Percentiles rank a stretch among this genome's conserved stretches.
These are phyloP conservation scores for Solanum sparsipilum DNA, from an alignment of 257 asterid species.

Conservation along the genomic window DNA sequence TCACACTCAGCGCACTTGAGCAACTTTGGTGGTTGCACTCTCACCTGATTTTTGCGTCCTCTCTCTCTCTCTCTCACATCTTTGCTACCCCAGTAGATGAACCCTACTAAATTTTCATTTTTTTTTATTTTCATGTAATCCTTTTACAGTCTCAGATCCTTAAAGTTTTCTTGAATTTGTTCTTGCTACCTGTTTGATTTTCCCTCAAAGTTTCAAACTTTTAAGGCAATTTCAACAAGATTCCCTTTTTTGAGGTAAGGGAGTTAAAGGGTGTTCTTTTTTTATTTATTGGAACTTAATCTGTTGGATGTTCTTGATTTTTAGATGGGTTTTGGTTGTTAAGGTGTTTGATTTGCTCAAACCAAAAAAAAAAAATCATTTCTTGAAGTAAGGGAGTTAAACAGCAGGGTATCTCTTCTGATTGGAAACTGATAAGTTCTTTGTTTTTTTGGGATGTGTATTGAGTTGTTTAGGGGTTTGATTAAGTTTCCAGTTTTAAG, in stretches of 20 bases:
- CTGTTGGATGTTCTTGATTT: not conserved
- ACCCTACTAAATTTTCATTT: conserved; percentile 5
- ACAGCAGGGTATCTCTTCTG: not conserved
- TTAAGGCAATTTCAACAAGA: not conserved
- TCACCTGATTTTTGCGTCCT: conserved; percentile 6
- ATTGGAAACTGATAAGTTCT: not conserved
- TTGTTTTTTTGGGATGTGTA: not conserved
- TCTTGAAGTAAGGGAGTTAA: conserved; percentile 5
- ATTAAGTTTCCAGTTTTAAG: not conserved
- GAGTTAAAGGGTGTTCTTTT: not conserved
- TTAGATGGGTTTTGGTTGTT: not conserved
- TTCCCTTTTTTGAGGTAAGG: not conserved
- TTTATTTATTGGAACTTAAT: not conserved
- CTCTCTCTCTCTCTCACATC: not conserved
- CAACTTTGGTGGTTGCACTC: conserved; percentile 8
- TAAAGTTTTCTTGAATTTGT: not conserved
- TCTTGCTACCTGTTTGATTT: conserved; percentile 1
- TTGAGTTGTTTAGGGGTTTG: not conserved
- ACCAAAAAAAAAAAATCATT: not conserved
- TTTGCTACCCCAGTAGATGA: not conserved
- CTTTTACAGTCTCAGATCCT: not conserved
- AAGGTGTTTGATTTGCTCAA: not conserved
- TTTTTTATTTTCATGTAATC: not conserved
- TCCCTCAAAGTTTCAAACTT: not conserved
- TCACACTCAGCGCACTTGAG: conserved; percentile 30